Percentiles rank a stretch among this genome's conserved stretches.
Evolutionary conservation across 2,329 filamentous ascomycete genomes (phyloP).

Genomic region (Colletotrichum kahawae): DNA sequence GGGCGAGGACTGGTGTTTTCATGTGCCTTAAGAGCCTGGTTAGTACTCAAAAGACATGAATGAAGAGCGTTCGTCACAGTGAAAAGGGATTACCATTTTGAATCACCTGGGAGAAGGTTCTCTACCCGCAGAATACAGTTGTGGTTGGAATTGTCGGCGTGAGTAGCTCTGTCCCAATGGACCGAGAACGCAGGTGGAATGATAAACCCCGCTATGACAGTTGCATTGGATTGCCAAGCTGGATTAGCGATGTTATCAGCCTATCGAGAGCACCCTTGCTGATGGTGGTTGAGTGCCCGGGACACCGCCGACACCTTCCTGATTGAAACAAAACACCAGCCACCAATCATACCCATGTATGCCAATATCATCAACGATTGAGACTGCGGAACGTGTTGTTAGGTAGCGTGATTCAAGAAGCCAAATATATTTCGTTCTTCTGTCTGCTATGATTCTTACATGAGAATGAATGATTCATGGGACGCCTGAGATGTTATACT

Average conservation of each 20-base stretch:
- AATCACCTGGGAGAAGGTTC: neutral
- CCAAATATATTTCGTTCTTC: neutral
- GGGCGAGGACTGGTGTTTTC: slow-evolving; percentile 44
- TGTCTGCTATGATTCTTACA: neutral
- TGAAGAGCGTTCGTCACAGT: neutral
- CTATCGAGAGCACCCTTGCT: neutral
- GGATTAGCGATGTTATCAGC: neutral
- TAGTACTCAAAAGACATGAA: neutral
- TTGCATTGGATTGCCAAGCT: neutral
- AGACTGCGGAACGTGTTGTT: neutral
- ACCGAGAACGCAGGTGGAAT: neutral
- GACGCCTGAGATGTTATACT: neutral
- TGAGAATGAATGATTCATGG: neutral
- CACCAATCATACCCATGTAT: neutral
- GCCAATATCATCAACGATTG: fast-evolving
- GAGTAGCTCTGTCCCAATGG: neutral
- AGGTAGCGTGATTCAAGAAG: neutral
- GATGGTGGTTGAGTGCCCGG: neutral
- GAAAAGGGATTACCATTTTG: neutral
- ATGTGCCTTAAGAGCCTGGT: neutral
- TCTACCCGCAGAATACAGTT: neutral
- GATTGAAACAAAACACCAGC: neutral
- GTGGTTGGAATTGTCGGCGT: neutral
- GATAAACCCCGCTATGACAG: neutral
- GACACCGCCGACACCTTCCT: neutral